phyloP scores from a whole-genome alignment of 768 basidiomycete genomes.

The Hygrocybe punicea region DNA sequence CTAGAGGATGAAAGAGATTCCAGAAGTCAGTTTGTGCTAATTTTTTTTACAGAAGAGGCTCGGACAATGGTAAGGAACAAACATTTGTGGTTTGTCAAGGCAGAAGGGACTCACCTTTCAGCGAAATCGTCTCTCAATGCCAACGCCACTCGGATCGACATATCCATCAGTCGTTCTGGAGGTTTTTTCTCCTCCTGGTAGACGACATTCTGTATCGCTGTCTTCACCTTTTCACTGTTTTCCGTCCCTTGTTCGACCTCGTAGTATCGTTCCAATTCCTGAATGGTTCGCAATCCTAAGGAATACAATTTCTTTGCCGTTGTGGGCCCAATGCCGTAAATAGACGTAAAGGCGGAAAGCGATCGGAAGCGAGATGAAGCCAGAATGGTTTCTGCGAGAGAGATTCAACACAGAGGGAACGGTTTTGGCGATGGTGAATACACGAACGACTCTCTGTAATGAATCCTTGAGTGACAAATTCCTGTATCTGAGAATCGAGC shows the following conservation, averaged over 20 bases:
- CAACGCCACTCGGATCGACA: constrained; percentile 57
- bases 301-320: constrained; percentile 65
- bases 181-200: neutral
- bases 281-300: constrained; percentile 61
- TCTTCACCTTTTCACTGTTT: neutral
- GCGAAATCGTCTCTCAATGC: constrained; percentile 57
- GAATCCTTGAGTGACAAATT: constrained; percentile 8
- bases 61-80: too few relatives aligned
- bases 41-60: too few relatives aligned
- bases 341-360: constrained; percentile 54
- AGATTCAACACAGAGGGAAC: neutral
- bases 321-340: constrained; percentile 74
- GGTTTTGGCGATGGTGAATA: neutral
- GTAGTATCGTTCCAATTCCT: constrained; percentile 67
- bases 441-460: constrained; percentile 42
- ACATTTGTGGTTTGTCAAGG: too few relatives aligned
- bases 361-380: constrained; percentile 52
- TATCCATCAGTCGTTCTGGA: constrained; percentile 14
- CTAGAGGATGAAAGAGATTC: neutral
- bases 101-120: constrained; percentile 1
- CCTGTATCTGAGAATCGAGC: constrained; percentile 8
- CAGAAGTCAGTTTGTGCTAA: neutral
- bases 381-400: constrained; percentile 42
- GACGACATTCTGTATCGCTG: constrained; percentile 13
- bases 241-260: constrained; percentile 32